Evolutionary conservation across 2,329 filamentous ascomycete genomes (phyloP), one percentile per base, ranked within the genome.

Genomic region (Pyrenophora tritici-repentis): DNA sequence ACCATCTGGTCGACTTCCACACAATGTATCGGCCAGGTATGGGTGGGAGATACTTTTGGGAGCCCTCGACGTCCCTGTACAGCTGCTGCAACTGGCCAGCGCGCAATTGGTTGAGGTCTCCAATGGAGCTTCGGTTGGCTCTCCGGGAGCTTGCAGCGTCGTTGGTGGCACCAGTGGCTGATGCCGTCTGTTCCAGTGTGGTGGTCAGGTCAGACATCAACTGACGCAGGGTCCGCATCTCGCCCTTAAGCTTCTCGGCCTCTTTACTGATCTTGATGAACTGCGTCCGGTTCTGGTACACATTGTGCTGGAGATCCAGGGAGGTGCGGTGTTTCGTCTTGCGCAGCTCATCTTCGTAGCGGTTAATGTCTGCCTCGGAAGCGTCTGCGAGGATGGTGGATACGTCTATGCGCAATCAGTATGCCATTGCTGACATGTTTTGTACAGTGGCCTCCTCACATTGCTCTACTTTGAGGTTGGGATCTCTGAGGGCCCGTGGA

Each of bases 221-320:
- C 59, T 90, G 90, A 37, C 90, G 86, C 26, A 99, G 83, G 6
- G 90, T 90, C 44, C 90, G 85, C 94, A 99, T 97, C 73, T 99
- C 94, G 47, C 86, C 85, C 76, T 97, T 97, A 50, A 99, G 84
- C 77, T 96, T 97, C 75, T 99, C 94, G 2, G 95, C 94, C 77
- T 99, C 94, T 75, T 97, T 97, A 72, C 92, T 97, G 74, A 99
- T 97, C 75, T 96, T 96, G 80, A 99, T 97, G 70, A 99, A 99
- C 68, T 97, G 94, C 0, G 91, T 96, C 41, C 94, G 86, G 74
- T 99, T 99, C 73, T 97, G 92, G 75, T 96, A 93, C 42, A 99
- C 89, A 75, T 92, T 97, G 69, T 95, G 90, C 74, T 97, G 93
- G 17, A 99, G 80, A 63, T 97, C 92, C 41, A 86, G 82, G 4